Base-by-base conservation (phyloP, 352 stramenopile genomes). In the Phytophthora fragariaefolia region DNA sequence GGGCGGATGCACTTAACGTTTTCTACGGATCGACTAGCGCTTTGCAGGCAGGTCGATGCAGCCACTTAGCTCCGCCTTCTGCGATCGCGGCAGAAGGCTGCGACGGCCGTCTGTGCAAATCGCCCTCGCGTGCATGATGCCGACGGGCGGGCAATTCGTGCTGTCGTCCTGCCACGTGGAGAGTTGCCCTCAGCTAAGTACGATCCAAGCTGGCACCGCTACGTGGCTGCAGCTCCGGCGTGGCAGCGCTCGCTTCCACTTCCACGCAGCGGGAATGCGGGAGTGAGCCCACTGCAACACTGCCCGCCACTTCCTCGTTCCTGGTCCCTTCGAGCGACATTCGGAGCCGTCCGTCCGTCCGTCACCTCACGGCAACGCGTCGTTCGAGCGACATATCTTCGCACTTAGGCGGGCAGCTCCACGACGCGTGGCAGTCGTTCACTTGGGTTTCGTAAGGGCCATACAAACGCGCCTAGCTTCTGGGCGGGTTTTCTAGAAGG, bases 351-450 rank as follows among this genome's bases (percentile, higher is more conserved):
- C 6, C 32, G 32, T 38, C 32, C 32, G 32, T 43, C 34, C 8
- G 28, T 42, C 34, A 8, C n/a, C n/a, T n/a, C 34, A 42, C 36
- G 5, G 36, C 36, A 43, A 43, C 40, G 20, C 18, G 40, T 48
- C n/a, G 7, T 17, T 48, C 40, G 20, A 24, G 13, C 17, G 47
- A 56, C 54, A 43, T 66, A 75, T 76, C 64, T 73, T 77, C 71
- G 66, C 46, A 73, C 61, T 75, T 75, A 73, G 30, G 7, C 24
- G 52, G 22, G 42, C 9, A 55, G 10, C 27, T 20, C 2, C 4
- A 42, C 43, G 59, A 72, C 73, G 73, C 73, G 73, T 80, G 73
- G 73, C 73, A 80, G 12, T 40, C 10, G 23, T 20, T 52, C 24
- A 68, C 69, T 77, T 77, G 57, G 1, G 32, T 60, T 56, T 56